Conservation (phyloP, 345 rosid genomes). For the Citrus maxima region DNA sequence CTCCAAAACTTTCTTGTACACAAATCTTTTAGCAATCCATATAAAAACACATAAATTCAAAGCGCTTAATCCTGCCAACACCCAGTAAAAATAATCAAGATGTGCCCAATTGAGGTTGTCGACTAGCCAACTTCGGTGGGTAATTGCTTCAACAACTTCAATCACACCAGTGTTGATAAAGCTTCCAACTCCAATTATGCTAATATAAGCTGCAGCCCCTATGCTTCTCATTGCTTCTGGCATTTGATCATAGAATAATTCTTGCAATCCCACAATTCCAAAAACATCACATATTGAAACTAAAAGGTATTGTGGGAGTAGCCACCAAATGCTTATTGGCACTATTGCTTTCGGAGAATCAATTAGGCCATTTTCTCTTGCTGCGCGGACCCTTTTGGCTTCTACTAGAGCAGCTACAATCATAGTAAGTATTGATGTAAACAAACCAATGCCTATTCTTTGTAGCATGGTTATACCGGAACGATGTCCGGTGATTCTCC, state of each 20-base stretch:
- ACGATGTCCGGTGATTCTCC: slow-evolving; percentile 56
- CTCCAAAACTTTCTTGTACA: slow-evolving; percentile 53
- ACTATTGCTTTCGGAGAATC: slow-evolving; percentile 51
- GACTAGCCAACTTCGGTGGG: slow-evolving; percentile 52
- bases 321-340: slow-evolving; percentile 79
- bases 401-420: slow-evolving; percentile 61
- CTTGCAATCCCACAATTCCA: slow-evolving; percentile 75
- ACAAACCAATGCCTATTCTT: slow-evolving; percentile 72
- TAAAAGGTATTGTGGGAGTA: slow-evolving; percentile 78
- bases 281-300: slow-evolving; percentile 62
- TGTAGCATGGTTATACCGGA: slow-evolving; percentile 81
- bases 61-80: slow-evolving; percentile 60
- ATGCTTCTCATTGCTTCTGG: slow-evolving; percentile 79
- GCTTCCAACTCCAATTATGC: slow-evolving; percentile 74
- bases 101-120: slow-evolving; percentile 66
- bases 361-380: slow-evolving; percentile 44
- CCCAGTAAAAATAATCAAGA: slow-evolving; percentile 66
- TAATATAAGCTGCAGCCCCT: slow-evolving; percentile 74
- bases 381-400: slow-evolving; percentile 51
- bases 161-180: slow-evolving; percentile 61
- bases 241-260: slow-evolving; percentile 86
- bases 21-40: slow-evolving; percentile 55
- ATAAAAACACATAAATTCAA: slow-evolving; percentile 48
- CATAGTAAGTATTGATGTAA: slow-evolving; percentile 60
- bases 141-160: slow-evolving; percentile 46